Conservation (phyloP, 371 early-diverging fungal genomes). For the Mycotypha africana region DNA sequence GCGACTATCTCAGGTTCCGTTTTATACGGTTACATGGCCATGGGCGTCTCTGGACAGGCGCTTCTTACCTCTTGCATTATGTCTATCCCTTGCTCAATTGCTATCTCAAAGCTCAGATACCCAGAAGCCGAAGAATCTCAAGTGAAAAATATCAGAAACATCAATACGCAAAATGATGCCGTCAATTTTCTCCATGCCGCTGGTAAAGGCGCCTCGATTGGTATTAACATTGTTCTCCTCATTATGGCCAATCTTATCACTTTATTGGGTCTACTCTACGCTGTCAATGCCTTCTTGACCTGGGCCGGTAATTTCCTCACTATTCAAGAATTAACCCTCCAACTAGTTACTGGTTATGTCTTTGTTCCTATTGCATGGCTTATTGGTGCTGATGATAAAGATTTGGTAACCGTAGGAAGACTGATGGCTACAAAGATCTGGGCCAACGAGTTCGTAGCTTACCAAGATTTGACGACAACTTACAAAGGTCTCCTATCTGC, state of each 20-base stretch:
- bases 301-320: constrained; percentile 74
- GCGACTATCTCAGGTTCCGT: constrained; percentile 85
- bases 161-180: constrained; percentile 34
- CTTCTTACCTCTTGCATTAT: constrained; percentile 80
- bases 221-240: constrained; percentile 71
- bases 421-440: constrained; percentile 81
- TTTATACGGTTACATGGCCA: constrained; percentile 58
- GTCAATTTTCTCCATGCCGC: constrained; percentile 81
- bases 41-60: constrained; percentile 57
- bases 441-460: constrained; percentile 85
- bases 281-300: constrained; percentile 68
- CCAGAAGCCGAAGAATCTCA: constrained; percentile 83
- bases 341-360: constrained; percentile 70
- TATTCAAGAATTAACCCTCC: constrained; percentile 58
- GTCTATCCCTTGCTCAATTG: constrained; percentile 84
- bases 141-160: constrained; percentile 59
- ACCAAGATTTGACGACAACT: constrained; percentile 32
- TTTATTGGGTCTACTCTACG: constrained; percentile 41
- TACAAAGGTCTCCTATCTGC: constrained; percentile 19
- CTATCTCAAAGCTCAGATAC: constrained; percentile 77
- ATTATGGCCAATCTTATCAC: constrained; percentile 75
- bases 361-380: constrained; percentile 77
- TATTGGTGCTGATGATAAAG: constrained; percentile 60
- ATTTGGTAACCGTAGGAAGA: constrained; percentile 56
- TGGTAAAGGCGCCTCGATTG: constrained; percentile 82